Conservation (phyloP, 768 basidiomycete genomes). For the Calvatia gigantea region DNA sequence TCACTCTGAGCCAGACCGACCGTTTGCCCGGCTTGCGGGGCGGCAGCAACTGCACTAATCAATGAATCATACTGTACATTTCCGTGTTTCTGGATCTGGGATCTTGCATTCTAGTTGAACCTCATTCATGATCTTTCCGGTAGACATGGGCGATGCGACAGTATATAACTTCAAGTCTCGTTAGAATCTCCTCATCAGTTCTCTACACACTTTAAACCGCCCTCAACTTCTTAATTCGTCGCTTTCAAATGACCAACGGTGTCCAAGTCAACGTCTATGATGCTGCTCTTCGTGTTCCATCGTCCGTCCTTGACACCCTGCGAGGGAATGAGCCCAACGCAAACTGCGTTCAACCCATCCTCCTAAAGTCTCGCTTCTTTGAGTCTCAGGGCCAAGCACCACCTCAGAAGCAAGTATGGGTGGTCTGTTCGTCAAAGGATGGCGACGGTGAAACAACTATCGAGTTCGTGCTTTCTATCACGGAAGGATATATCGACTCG, state of each 20-base stretch:
- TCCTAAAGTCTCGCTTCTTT: slow-evolving; percentile 24
- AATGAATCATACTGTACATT: background rate
- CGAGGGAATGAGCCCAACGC: slow-evolving; percentile 32
- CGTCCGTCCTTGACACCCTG: slow-evolving; percentile 33
- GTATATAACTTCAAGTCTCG: background rate
- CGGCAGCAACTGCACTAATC: background rate
- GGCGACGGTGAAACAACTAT: slow-evolving; percentile 21
- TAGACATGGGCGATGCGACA: background rate
- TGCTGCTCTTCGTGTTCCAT: slow-evolving; percentile 33
- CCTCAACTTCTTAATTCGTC: background rate
- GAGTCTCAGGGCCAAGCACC: slow-evolving; percentile 13
- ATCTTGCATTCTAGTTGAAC: background rate
- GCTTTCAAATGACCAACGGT: background rate
- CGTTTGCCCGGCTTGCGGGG: background rate
- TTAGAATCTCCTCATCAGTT: background rate
- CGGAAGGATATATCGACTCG: slow-evolving; percentile 46
- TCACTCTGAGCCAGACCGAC: background rate
- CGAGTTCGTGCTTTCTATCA: slow-evolving; percentile 58
- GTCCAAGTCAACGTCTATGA: slow-evolving; percentile 19
- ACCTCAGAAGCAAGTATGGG: slow-evolving; percentile 4
- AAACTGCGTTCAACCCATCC: slow-evolving; percentile 38
- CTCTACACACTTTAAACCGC: background rate
- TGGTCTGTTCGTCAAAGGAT: background rate
- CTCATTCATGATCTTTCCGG: background rate
- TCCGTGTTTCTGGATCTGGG: background rate